Evolutionary conservation across 495 filamentous ascomycete species (phyloP).

Genomic region (Hypoxylon fragiforme): DNA sequence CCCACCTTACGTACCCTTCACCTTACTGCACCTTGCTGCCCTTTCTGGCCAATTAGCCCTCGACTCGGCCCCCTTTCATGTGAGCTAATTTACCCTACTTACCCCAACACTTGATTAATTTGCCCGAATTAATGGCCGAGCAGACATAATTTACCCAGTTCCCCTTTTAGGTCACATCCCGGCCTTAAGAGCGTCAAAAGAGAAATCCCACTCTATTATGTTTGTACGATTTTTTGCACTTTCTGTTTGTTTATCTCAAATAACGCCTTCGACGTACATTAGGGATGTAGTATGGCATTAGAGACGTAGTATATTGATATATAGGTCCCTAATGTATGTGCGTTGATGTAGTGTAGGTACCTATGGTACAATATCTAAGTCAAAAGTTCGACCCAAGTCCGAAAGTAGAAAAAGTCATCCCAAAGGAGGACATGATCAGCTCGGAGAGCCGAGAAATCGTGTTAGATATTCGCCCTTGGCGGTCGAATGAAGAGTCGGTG

Average conservation of each 20-base stretch:
- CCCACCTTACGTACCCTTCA: conserved; percentile 8
- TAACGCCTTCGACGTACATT: no score
- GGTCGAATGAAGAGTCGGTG: conserved; percentile 3
- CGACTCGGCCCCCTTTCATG: conserved; percentile 1
- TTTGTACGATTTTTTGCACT: no score
- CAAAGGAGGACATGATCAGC: conserved; percentile 5
- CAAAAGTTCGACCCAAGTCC: no score
- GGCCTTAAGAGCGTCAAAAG: not conserved
- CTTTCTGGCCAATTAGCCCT: conserved; percentile 31
- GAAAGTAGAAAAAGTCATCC: not conserved
- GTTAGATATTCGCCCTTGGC: not conserved
- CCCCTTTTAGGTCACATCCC: no score
- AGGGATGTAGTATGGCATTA: no score
- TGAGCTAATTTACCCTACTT: conserved; percentile 22
- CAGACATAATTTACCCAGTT: conserved; percentile 17
- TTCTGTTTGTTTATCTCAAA: no score
- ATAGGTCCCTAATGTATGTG: no score
- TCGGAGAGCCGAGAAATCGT: not conserved
- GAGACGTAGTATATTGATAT: no score
- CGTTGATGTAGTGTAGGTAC: no score
- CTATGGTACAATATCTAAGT: no score
- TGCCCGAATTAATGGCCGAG: conserved; percentile 33
- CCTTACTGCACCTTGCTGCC: conserved; percentile 24
- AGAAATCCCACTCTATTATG: no score
- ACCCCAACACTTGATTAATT: conserved; percentile 10